Percentiles rank a stretch among this genome's conserved stretches.
Evolutionary conservation across 2,329 filamentous ascomycete genomes (phyloP).

Genomic region (Tolypocladium album): DNA sequence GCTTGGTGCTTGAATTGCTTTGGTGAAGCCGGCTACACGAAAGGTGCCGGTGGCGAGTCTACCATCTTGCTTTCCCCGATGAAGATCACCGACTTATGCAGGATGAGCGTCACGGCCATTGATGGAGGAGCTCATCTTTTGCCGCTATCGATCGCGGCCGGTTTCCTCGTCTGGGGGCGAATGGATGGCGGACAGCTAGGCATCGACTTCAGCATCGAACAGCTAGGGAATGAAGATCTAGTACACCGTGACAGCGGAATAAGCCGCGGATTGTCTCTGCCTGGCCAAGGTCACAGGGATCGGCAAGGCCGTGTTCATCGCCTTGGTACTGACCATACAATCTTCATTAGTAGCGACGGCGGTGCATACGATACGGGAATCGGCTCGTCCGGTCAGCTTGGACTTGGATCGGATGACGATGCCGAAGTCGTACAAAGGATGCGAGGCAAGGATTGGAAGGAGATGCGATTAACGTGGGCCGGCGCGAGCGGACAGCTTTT

Average conservation of each 20-base stretch:
- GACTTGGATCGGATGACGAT: constrained; percentile 59
- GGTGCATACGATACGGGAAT: constrained; percentile 63
- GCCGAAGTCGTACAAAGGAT: constrained; percentile 60
- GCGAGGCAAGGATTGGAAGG: constrained; percentile 59
- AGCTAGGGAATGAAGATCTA: constrained; percentile 33
- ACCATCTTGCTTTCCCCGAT: constrained; percentile 51
- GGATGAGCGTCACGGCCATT: constrained; percentile 49
- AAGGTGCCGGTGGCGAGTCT: constrained; percentile 24
- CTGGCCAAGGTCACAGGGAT: constrained; percentile 16
- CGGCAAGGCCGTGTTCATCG: constrained; percentile 16
- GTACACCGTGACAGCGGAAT: constrained; percentile 43
- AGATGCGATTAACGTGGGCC: constrained; percentile 56
- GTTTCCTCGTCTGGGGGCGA: constrained; percentile 43
- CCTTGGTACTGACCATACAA: constrained; percentile 53
- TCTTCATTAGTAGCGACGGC: constrained; percentile 32
- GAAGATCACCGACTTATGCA: constrained; percentile 48
- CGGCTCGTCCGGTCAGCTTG: constrained; percentile 59
- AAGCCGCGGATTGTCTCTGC: constrained; percentile 50
- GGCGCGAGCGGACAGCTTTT: constrained; percentile 70
- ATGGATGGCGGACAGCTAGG: constrained; percentile 40
- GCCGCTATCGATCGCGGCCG: constrained; percentile 41
- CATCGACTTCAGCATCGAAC: constrained; percentile 33
- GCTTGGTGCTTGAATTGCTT: constrained; percentile 77
- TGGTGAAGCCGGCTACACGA: constrained; percentile 54
- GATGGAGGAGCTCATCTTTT: constrained; percentile 58